These are phyloP conservation scores for Mucor velutinosus DNA, from an alignment of 371 early-diverging fungal genomes.

Conservation along the genomic window DNA sequence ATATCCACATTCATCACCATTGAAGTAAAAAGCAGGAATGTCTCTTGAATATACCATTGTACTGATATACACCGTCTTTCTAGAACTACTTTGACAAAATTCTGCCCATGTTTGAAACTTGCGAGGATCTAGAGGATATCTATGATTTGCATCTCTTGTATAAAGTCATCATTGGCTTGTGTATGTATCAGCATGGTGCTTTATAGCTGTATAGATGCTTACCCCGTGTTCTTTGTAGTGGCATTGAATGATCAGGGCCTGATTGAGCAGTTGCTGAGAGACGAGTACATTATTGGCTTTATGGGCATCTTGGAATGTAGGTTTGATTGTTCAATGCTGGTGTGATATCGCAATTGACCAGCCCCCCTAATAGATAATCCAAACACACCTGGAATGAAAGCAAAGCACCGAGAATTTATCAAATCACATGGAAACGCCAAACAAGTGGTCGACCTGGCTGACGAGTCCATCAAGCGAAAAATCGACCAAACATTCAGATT, in stretches of 20 bases:
- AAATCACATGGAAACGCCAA: slow-evolving; percentile 53
- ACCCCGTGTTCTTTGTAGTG: slow-evolving; percentile 20
- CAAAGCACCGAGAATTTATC: slow-evolving; percentile 73
- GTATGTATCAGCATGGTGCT: slow-evolving; percentile 46
- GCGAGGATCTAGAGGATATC: slow-evolving; percentile 82
- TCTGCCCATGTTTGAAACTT: slow-evolving; percentile 68
- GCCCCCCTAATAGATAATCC: slow-evolving; percentile 62
- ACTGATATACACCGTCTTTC: not conserved
- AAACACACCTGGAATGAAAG: slow-evolving; percentile 65
- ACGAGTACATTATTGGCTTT: slow-evolving; percentile 67
- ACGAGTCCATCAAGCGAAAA: slow-evolving; percentile 64
- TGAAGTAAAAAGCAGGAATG: slow-evolving; percentile 36
- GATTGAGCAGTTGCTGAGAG: slow-evolving; percentile 72
- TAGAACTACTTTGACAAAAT: slow-evolving; percentile 78
- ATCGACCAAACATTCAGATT: slow-evolving; percentile 84
- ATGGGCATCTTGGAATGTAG: slow-evolving; percentile 87
- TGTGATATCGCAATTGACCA: slow-evolving; percentile 4
- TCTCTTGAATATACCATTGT: not conserved
- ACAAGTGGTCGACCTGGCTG: slow-evolving; percentile 46
- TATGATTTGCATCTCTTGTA: slow-evolving; percentile 74
- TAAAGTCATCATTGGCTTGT: slow-evolving; percentile 71
- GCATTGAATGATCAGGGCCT: slow-evolving; percentile 52
- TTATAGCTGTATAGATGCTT: not conserved
- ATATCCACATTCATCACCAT: slow-evolving; percentile 48
- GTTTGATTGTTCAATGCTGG: not conserved